These are phyloP conservation scores for Dendrostoma leiphaemia DNA, from an alignment of 2,329 filamentous ascomycete genomes.

Conservation along the genomic window DNA sequence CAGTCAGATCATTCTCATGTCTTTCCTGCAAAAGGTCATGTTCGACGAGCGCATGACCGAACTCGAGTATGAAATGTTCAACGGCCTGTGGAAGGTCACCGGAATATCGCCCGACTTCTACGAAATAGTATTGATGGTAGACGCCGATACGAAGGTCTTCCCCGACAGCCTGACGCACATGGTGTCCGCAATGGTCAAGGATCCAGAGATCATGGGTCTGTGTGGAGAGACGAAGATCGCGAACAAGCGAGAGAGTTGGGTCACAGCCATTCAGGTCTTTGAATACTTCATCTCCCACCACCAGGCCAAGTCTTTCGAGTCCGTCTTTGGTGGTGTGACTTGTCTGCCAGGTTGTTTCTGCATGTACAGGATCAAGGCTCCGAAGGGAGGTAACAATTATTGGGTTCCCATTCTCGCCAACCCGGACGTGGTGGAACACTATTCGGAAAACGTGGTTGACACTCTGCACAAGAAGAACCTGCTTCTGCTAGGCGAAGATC, in stretches of 20 bases:
- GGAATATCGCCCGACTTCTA: conserved; percentile 98
- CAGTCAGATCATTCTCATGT: conserved; percentile 99
- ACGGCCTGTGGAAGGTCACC: conserved; percentile 97
- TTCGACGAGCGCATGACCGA: conserved; percentile 99
- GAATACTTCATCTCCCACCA: conserved; percentile 99
- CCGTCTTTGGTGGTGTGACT: conserved; percentile 97
- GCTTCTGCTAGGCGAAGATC: conserved; percentile 87
- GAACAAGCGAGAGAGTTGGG: conserved; percentile 94
- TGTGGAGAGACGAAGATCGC: conserved; percentile 99
- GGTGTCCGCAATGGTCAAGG: conserved; percentile 98
- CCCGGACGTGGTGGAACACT: conserved; percentile 97
- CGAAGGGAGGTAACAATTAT: conserved; percentile 97
- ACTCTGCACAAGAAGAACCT: conserved; percentile 98
- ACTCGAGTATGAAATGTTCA: conserved; percentile 99
- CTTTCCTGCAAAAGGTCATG: conserved; percentile 99
- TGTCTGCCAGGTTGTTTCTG: conserved; percentile 98
- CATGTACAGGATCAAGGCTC: conserved; percentile 99
- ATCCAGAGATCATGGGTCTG: conserved; percentile 98
- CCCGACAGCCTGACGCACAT: conserved; percentile 98
- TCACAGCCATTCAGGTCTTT: conserved; percentile 97
- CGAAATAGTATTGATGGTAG: conserved; percentile 97
- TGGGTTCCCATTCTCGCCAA: conserved; percentile 99
- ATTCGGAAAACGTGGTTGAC: conserved; percentile 98
- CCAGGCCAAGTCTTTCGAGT: conserved; percentile 94
- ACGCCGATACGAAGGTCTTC: conserved; percentile 98